Percentiles rank a stretch among this genome's conserved stretches.
These are phyloP conservation scores for Annulohypoxylon bovei DNA, from an alignment of 495 filamentous ascomycete species.

Conservation along the genomic window DNA sequence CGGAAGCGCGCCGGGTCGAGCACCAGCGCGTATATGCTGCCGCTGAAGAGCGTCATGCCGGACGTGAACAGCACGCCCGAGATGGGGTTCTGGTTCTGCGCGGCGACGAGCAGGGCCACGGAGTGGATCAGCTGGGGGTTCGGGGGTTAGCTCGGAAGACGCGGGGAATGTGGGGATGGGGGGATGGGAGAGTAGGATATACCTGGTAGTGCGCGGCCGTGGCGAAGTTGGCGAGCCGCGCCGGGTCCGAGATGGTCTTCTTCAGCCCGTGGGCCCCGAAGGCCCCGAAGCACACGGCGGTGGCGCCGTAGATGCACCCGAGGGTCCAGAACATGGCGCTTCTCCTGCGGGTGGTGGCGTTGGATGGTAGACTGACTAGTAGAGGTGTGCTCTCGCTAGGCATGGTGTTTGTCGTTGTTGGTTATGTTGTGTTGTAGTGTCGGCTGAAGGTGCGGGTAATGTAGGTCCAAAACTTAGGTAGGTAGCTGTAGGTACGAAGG, in stretches of 20 bases:
- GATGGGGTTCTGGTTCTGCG: constrained; percentile 48
- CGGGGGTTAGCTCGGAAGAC: background rate
- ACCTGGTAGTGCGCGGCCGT: constrained; percentile 73
- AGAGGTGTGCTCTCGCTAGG: constrained; percentile 20
- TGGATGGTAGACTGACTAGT: background rate
- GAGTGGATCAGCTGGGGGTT: constrained; percentile 65
- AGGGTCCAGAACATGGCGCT: constrained; percentile 61
- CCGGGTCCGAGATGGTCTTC: constrained; percentile 63
- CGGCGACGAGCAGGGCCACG: constrained; percentile 61
- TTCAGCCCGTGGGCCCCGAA: constrained; percentile 73
- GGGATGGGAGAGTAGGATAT: constrained; percentile 2
- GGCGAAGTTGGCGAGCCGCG: constrained; percentile 60
- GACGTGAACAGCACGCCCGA: constrained; percentile 54
- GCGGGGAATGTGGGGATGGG: constrained; percentile 1
- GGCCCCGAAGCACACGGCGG: constrained; percentile 67
- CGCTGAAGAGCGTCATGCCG: constrained; percentile 68
- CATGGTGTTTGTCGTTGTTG: constrained; percentile 11
- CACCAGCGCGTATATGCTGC: constrained; percentile 67
- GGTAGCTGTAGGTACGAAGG: background rate
- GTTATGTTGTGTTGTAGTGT: background rate
- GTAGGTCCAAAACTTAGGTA: background rate
- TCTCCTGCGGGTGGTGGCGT: background rate
- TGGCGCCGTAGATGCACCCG: constrained; percentile 68
- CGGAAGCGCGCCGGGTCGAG: constrained; percentile 65
- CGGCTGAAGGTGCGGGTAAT: background rate